Conservation (phyloP, 805 yeast species). For the Starmerella lactis-condensi region DNA sequence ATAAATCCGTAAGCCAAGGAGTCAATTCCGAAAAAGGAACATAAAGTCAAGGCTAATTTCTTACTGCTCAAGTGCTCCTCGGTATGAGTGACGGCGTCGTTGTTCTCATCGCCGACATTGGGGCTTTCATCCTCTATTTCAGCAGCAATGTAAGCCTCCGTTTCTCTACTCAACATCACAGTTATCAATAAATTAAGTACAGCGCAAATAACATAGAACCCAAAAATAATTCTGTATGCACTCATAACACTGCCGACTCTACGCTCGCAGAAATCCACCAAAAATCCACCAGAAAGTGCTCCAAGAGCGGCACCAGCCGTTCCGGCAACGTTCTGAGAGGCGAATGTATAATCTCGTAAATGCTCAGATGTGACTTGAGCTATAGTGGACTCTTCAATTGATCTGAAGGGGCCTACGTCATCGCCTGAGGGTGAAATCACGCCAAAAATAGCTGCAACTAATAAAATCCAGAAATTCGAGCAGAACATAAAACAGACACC, state of each 20-base stretch:
- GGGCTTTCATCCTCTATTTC: neutral
- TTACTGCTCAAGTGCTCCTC: constrained; percentile 1
- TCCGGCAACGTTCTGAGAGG: constrained; percentile 50
- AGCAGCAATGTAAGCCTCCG: constrained; percentile 2
- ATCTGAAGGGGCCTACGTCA: constrained; percentile 79
- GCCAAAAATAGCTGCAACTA: constrained; percentile 60
- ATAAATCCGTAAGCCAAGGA: constrained; percentile 78
- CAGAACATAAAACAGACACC: constrained; percentile 47
- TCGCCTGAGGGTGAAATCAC: constrained; percentile 80
- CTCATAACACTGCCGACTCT: constrained; percentile 19
- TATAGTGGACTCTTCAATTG: constrained; percentile 65
- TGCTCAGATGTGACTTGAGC: constrained; percentile 44
- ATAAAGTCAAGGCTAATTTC: constrained; percentile 8
- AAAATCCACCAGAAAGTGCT: constrained; percentile 40
- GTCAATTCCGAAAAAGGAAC: constrained; percentile 48
- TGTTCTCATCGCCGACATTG: neutral
- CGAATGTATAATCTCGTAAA: constrained; percentile 50
- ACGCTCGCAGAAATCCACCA: constrained; percentile 28
- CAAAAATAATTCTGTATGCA: constrained; percentile 38
- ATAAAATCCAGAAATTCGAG: constrained; percentile 35
- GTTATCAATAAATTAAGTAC: constrained; percentile 29
- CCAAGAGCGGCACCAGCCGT: constrained; percentile 64
- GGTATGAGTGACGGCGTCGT: neutral
- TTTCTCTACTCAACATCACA: constrained; percentile 24
- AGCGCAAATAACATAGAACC: constrained; percentile 38